Evolutionary conservation across 106 monocot species (phyloP).

Genomic region (Posidonia australis): DNA sequence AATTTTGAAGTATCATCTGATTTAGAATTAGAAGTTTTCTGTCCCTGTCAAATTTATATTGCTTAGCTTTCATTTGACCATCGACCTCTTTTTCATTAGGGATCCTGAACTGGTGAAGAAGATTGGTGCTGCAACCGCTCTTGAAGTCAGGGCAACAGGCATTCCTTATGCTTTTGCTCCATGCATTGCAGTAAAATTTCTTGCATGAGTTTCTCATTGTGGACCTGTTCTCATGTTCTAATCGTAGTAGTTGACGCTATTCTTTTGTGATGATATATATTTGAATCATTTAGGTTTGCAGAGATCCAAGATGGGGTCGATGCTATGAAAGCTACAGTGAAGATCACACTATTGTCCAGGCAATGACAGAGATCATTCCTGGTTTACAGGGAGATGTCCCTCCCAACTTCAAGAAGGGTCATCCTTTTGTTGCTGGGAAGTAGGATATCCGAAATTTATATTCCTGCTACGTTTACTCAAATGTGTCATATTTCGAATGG

Average conservation of each 20-base stretch:
- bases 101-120: slow-evolving; percentile 42
- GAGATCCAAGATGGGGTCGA: slow-evolving; percentile 76
- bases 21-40: too few species aligned
- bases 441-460: neutral
- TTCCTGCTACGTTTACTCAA: too few species aligned
- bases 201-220: neutral
- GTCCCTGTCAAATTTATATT: too few species aligned
- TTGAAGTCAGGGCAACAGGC: slow-evolving; percentile 78
- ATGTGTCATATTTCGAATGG: too few species aligned
- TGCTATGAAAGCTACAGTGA: slow-evolving; percentile 75
- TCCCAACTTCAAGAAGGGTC: slow-evolving; percentile 3
- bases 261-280: neutral
- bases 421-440: slow-evolving; percentile 19
- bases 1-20: too few species aligned
- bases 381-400: slow-evolving; percentile 22
- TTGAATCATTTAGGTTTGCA: slow-evolving; percentile 38
- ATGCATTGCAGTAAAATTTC: slow-evolving; percentile 49
- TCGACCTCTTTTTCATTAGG: slow-evolving; percentile 1
- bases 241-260: neutral
- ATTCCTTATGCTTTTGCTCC: slow-evolving; percentile 71
- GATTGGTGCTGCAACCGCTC: slow-evolving; percentile 76
- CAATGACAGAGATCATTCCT: slow-evolving; percentile 20
- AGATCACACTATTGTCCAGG: slow-evolving; percentile 19
- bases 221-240: neutral
- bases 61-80: too few species aligned